Evolutionary conservation across 495 filamentous ascomycete species (phyloP).

Genomic region (Aspergillus bertholletiae): DNA sequence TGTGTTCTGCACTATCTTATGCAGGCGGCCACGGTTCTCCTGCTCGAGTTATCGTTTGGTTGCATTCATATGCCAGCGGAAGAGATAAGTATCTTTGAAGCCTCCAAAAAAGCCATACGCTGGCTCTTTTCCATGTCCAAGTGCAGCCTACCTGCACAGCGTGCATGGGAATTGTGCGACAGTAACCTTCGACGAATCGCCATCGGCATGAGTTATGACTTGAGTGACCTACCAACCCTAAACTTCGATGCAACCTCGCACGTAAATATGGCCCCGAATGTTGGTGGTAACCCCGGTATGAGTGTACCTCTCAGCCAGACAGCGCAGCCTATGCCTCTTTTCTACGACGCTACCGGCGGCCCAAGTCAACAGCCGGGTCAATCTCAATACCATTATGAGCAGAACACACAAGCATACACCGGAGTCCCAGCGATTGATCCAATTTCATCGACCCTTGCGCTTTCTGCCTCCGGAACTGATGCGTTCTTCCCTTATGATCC

Average conservation of each 20-base stretch:
- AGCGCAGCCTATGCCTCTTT: not conserved
- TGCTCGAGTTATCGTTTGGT: constrained; percentile 59
- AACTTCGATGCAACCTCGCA: constrained; percentile 20
- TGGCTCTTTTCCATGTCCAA: constrained; percentile 55
- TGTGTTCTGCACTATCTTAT: constrained; percentile 62
- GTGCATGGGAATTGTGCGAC: constrained; percentile 58
- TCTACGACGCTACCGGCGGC: too few species aligned
- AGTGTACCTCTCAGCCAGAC: not conserved
- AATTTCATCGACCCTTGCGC: constrained; percentile 1
- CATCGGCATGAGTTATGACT: constrained; percentile 38
- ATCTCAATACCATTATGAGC: not conserved
- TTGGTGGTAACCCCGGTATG: not conserved
- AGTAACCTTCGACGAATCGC: constrained; percentile 37
- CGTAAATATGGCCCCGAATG: not conserved
- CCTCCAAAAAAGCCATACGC: constrained; percentile 50
- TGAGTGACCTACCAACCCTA: constrained; percentile 33
- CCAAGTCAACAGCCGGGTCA: not conserved
- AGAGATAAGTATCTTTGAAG: constrained; percentile 41
- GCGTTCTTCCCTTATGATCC: constrained; percentile 45
- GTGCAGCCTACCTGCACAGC: constrained; percentile 50
- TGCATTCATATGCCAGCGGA: constrained; percentile 51
- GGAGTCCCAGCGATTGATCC: not conserved
- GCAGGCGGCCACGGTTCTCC: constrained; percentile 57
- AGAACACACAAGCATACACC: not conserved
- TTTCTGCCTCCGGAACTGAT: constrained; percentile 15